Conservation (phyloP, 345 rosid species). For the Brassica rapa region DNA sequence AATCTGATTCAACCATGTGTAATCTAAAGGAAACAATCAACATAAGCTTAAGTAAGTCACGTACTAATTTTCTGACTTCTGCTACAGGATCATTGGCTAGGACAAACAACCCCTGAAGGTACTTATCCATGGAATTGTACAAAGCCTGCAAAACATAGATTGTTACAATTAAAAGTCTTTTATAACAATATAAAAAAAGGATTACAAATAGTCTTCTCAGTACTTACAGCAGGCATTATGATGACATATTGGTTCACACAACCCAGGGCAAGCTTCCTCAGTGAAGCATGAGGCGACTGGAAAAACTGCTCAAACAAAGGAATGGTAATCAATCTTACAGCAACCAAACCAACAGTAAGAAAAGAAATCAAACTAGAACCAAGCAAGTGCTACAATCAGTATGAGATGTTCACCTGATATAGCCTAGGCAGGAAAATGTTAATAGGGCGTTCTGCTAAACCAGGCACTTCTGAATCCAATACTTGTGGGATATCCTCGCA, state of each 20-base stretch:
- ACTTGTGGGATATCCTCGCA: constrained; percentile 95
- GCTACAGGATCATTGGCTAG: constrained; percentile 79
- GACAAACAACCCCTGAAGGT: constrained; percentile 84
- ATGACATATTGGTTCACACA: constrained; percentile 85
- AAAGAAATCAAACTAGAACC: constrained; percentile 23
- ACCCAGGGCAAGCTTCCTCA: constrained; percentile 84
- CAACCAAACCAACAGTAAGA: constrained; percentile 16
- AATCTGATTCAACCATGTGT: constrained; percentile 6
- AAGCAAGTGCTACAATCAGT: background rate
- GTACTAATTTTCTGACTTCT: constrained; percentile 82
- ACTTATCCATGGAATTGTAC: constrained; percentile 63
- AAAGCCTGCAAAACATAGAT: constrained; percentile 59
- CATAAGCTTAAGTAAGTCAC: constrained; percentile 26
- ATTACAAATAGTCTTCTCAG: constrained; percentile 16
- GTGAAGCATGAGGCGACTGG: constrained; percentile 78
- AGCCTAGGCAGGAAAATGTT: constrained; percentile 77
- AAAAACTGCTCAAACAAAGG: constrained; percentile 67
- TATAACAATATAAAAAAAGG: constrained; percentile 1
- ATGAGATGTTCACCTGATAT: constrained; percentile 58
- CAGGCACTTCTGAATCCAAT: constrained; percentile 85
- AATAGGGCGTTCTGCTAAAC: constrained; percentile 84
- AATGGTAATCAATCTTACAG: background rate
- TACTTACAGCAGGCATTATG: constrained; percentile 96
- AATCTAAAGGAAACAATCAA: constrained; percentile 4
- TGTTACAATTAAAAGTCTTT: constrained; percentile 8